Base-by-base conservation (phyloP, 306 rosid genomes). In the Vigna nakashimae region DNA sequence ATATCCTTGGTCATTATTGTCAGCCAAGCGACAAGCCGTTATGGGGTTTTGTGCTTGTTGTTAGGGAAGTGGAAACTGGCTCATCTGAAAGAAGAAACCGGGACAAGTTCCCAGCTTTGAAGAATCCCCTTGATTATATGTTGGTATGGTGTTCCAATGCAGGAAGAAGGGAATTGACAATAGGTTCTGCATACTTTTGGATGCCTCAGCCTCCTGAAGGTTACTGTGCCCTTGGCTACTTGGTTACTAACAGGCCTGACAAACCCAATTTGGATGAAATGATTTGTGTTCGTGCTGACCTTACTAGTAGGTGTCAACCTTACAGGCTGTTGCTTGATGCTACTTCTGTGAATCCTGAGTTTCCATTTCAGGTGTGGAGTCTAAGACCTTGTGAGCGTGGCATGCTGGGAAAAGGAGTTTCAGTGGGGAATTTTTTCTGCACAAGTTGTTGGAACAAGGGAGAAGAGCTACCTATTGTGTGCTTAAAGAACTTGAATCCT, bases 171-270 rank as follows among this genome's bases (percentile, higher is more conserved):
- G 88, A 78, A 30, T 55, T 43, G 26, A 46, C 78, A 20, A 72
- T 68, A 62, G 87, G 62, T 65, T 76, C 74, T 84, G 92, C 89
- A 78, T 90, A 88, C 81, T 81, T 92, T 86, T 94, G 97, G 98
- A 75, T 80, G 15, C 98, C 98, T 65, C 91, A 71, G 71, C 92
- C 97, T 66, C 90, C 95, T 66, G 88, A 89, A 65, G 97, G 97
- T 65, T 94, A 92, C 74, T 86, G 71, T 83, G 85, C 91, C 62
- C 78, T 92, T 70, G 97, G 98, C 7, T 90, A 76, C 81, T 81
- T 94, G 73, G 97, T 90, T 32, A 87, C 98, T 9, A 67, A 83
- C 71, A 81, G 15, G 30, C 89, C 89, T 17, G 83, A 76, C 5
- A 92, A 90, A 83, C 98, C 98, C 0, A 68, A 73, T 76, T 80